Base-by-base conservation (phyloP, 768 basidiomycete genomes). In the Paxillus rubicundulus region DNA sequence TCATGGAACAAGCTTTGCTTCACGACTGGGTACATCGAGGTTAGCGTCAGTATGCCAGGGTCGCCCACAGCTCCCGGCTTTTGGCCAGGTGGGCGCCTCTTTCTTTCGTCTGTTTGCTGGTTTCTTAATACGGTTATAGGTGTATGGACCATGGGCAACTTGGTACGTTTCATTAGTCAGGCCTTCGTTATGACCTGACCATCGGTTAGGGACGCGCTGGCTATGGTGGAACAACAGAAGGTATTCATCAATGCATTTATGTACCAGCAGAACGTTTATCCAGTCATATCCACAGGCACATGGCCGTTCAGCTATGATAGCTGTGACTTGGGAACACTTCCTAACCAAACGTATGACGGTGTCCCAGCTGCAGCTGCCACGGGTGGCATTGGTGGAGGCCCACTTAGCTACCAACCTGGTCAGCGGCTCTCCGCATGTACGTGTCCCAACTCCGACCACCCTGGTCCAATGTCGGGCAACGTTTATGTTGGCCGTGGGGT, bases 1-100 rank as follows among this genome's bases (percentile, higher is more conserved):
- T 80, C 85, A 12, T 97, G 95, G 94, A 96, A 97, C 72, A 92
- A 97, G 71, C 71, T 97, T 49, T 98, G 95, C 72, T 97, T 94
- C 72, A 95, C 85, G 14, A 92, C 92, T 0, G 93, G 92, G 2
- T 93, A 94, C 64, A 74, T 98, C 51, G 97, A 97, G 71, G 82
- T 87, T 3, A 80, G 77, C n/a, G 61, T 92, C 17, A 89, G 87
- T 64, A 66, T 92, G 59, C 89, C 91, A 16, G 91, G 89, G 5
- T 68, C 73, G 10, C 72, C 79, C 1, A 57, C 62, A 37, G 75
- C 77, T 14, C 80, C 86, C 10, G 93, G 93, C 6, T 76, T 90
- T 54, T 97, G 93, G 95, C 94, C 96, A 49, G 93, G 85, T 77
- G 63, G 72, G 43, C 74, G 65, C 37, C 77, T 71, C 33, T 48